These are phyloP conservation scores for Cyclotella kingstonii DNA, from an alignment of 108 stramenopile species.

Conservation along the genomic window DNA sequence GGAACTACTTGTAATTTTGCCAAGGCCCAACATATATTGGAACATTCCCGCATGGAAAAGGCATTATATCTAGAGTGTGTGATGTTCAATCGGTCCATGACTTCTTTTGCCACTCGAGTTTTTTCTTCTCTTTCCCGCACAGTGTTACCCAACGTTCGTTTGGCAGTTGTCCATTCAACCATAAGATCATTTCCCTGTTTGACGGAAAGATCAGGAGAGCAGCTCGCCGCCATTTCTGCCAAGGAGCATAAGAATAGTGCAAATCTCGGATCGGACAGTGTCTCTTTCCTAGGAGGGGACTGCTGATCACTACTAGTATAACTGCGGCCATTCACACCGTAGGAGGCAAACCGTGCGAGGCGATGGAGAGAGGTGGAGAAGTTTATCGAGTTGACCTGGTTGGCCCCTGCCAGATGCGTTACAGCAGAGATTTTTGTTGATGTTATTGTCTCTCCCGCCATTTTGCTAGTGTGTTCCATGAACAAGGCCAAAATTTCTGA, in stretches of 20 bases:
- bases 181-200: conserved; percentile 19
- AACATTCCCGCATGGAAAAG: conserved; percentile 66
- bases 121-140: conserved; percentile 10
- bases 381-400: conserved; percentile 68
- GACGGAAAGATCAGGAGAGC: conserved; percentile 12
- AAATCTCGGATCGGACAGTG: conserved; percentile 73
- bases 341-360: conserved; percentile 49
- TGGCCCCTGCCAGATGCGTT: conserved; percentile 52
- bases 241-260: conserved; percentile 66
- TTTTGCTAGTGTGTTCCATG: conserved; percentile 27
- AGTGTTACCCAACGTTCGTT: background rate
- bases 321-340: background rate
- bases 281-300: conserved; percentile 45
- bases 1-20: conserved; percentile 73
- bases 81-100: conserved; percentile 8
- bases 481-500: conserved; percentile 22
- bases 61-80: conserved; percentile 4
- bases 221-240: conserved; percentile 58
- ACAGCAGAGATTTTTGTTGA: conserved; percentile 6
- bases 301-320: conserved; percentile 11
- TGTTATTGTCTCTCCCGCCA: background rate
- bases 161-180: conserved; percentile 9
- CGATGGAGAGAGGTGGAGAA: conserved; percentile 79
- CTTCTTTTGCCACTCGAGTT: conserved; percentile 8
- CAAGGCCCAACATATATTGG: conserved; percentile 80